Base-by-base conservation (phyloP, 208 protist species). In the Acanthamoeba divionensis region DNA sequence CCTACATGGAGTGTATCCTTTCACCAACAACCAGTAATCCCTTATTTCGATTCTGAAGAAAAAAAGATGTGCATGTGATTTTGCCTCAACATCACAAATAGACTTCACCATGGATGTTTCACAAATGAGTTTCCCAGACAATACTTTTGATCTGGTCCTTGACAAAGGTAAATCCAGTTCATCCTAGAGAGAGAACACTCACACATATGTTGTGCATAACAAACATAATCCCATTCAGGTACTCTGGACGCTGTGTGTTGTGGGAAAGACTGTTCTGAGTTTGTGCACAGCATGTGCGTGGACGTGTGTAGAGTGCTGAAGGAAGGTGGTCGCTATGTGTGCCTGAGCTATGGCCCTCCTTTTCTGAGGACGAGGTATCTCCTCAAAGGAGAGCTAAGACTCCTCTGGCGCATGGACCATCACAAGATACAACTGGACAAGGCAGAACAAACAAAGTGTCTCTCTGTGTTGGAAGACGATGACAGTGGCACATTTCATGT, bases 381-480 rank as follows among this genome's bases (percentile, higher is more conserved):
- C 71, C 47, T 82, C 8, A 54, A 57, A 24, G 71, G 60, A 13
- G 6, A 57, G 71, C 71, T 82, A 13, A 82, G 31, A 47, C 10
- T 10, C 0, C 29, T 62, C 48, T 82, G 71, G 71, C 71, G 21
- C 24, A 44, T 82, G 38, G 71, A 82, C 29, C 48, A 82, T 21
- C 8, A 50, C 18, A 82, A 57, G 71, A 82, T 82, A 29, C n/a
- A 12, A 18, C 71, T 82, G 24, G 29, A 3, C 1, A 7, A 29
- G 0, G 71, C 54, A 26, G 71, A 82, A 50, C 71, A 82, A 33
- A 50, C 60, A 15, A 7, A 24, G 45, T 82, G 71, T 29, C 24
- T 82, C 29, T 82, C 71, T 31, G 71, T 82, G 38, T 50, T 82
- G 71, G 71, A 82, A 18, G 71, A 82, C 24, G 71, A 82, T 18